Evolutionary conservation across 2,329 filamentous ascomycete genomes (phyloP).

Genomic region (Geosmithia putterillii): DNA sequence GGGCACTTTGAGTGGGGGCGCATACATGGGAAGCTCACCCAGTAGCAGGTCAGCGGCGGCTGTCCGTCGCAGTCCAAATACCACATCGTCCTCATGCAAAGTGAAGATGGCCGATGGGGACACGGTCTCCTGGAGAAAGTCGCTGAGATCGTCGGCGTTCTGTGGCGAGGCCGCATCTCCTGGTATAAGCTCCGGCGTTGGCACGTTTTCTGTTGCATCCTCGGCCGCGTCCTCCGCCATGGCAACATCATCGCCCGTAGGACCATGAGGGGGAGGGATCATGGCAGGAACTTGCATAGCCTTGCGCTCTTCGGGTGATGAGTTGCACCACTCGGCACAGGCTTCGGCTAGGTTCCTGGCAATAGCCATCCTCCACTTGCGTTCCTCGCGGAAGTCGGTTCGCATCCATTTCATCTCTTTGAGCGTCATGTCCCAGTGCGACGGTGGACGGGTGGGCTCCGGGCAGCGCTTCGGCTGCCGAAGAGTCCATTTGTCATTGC

Average conservation of each 20-base stretch:
- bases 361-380: constrained; percentile 81
- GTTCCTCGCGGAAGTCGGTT: constrained; percentile 86
- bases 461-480: constrained; percentile 75
- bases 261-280: constrained; percentile 28
- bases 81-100: constrained; percentile 68
- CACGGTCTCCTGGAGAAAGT: constrained; percentile 34
- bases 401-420: constrained; percentile 97
- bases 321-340: constrained; percentile 71
- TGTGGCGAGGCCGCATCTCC: constrained; percentile 46
- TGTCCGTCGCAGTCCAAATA: constrained; percentile 65
- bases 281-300: constrained; percentile 54
- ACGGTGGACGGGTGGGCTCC: constrained; percentile 64
- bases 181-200: constrained; percentile 56
- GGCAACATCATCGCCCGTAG: constrained; percentile 14
- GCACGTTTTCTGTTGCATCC: constrained; percentile 31
- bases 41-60: constrained; percentile 65
- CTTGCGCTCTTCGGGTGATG: constrained; percentile 49
- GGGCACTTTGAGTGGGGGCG: constrained; percentile 47
- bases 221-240: constrained; percentile 10
- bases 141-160: constrained; percentile 23
- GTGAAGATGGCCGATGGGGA: constrained; percentile 73
- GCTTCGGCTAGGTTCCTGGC: constrained; percentile 71
- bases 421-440: constrained; percentile 77
- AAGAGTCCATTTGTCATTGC: constrained; percentile 84
- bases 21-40: constrained; percentile 70